Conservation (phyloP, 352 stramenopile genomes). For the Phytophthora pini region DNA sequence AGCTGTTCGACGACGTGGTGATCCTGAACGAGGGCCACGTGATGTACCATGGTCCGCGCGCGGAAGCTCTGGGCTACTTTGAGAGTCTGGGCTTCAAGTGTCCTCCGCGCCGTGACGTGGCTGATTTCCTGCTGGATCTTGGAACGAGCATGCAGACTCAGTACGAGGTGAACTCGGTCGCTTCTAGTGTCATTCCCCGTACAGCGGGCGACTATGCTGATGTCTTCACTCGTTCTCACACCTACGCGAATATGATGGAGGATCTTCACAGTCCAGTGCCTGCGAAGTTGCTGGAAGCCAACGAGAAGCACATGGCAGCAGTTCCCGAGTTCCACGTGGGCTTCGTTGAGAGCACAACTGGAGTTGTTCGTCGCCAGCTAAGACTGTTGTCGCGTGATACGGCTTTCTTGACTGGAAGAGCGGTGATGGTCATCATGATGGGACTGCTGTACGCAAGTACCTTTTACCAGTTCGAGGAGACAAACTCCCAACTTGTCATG, state of each 20-base stretch:
- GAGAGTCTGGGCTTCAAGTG: conserved; percentile 69
- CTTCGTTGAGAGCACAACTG: conserved; percentile 6
- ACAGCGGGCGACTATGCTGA: conserved; percentile 34
- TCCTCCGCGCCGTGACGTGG: conserved; percentile 72
- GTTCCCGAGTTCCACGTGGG: conserved; percentile 36
- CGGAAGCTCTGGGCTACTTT: conserved; percentile 84
- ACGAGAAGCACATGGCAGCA: conserved; percentile 73
- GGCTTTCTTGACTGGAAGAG: conserved; percentile 6
- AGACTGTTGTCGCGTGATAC: conserved; percentile 27
- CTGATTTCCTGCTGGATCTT: conserved; percentile 90
- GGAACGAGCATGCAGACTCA: conserved; percentile 46
- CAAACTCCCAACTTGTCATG: conserved; percentile 51
- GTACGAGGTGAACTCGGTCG: conserved; percentile 30
- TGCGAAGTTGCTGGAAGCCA: not conserved
- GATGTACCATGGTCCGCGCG: conserved; percentile 84
- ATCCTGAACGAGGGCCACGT: conserved; percentile 90
- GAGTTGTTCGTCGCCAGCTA: conserved; percentile 5
- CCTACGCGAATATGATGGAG: conserved; percentile 22
- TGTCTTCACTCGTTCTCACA: conserved; percentile 18
- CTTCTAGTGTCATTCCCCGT: conserved; percentile 10
- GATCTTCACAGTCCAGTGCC: conserved; percentile 31
- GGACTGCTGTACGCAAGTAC: conserved; percentile 40
- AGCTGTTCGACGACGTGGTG: conserved; percentile 94
- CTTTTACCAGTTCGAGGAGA: conserved; percentile 51
- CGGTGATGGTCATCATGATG: conserved; percentile 42